Percentiles rank a stretch among this genome's conserved stretches.
These are phyloP conservation scores for Dictyostelium brefeldianum DNA, from an alignment of 78 protist species.

Conservation along the genomic window DNA sequence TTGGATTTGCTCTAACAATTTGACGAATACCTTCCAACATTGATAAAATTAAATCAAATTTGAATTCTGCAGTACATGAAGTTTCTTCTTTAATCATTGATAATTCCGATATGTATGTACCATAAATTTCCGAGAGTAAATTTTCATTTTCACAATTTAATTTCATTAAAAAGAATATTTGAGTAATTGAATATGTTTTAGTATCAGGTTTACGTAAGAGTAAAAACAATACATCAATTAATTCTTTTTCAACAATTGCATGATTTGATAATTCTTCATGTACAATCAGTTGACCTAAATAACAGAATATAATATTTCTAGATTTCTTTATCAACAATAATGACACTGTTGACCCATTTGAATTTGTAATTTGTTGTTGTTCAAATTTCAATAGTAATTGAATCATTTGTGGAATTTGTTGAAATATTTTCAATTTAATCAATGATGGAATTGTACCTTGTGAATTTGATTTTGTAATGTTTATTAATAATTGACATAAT, in stretches of 20 bases:
- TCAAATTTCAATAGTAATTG: background rate
- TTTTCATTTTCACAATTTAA: slow-evolving; percentile 5
- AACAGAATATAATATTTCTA: slow-evolving; percentile 43
- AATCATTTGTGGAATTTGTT: slow-evolving; percentile 37
- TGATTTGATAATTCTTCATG: slow-evolving; percentile 51
- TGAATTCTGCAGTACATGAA: slow-evolving; percentile 23
- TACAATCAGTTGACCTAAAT: slow-evolving; percentile 50
- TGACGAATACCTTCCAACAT: slow-evolving; percentile 59
- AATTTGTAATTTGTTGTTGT: background rate
- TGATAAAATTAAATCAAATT: slow-evolving; percentile 41
- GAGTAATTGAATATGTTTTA: slow-evolving; percentile 43
- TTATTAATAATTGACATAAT: slow-evolving; percentile 39
- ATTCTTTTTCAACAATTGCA: slow-evolving; percentile 29
- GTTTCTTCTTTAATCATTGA: slow-evolving; percentile 34
- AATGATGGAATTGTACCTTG: slow-evolving; percentile 3
- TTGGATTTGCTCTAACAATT: slow-evolving; percentile 47
- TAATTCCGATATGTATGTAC: slow-evolving; percentile 31
- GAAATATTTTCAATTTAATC: slow-evolving; percentile 23
- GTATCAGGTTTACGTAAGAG: slow-evolving; percentile 25
- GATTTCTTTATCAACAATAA: slow-evolving; percentile 25
- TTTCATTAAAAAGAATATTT: slow-evolving; percentile 58
- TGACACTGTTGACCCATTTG: background rate
- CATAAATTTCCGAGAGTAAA: slow-evolving; percentile 11
- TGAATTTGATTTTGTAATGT: slow-evolving; percentile 60
- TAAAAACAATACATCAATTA: slow-evolving; percentile 35